Base-by-base conservation (phyloP, 805 yeast genomes). In the Wickerhamiella brachini region DNA sequence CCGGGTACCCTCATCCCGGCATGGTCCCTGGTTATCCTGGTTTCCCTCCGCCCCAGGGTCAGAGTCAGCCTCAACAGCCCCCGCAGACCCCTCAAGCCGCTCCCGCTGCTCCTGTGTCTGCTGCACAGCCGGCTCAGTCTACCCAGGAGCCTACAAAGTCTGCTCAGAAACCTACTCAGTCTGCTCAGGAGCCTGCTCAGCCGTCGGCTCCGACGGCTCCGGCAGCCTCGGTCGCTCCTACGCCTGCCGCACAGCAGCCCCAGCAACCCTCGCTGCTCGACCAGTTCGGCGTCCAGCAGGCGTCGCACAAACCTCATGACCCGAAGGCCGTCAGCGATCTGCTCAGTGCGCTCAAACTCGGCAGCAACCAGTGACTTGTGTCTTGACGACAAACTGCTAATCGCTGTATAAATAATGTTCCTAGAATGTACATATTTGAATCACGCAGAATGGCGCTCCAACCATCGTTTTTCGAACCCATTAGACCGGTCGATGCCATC, bases 401-500 rank as follows among this genome's bases (percentile, higher is more conserved):
- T 43, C 20, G 22, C 17, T 22, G 17, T 22, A n/a, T 15, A 15
- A 8, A 15, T 43, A 22, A n/a, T 18, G 24, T 22, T 23, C 51
- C 51, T 18, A 12, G 17, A 24, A 5, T 21, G 17, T 45, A 34
- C 15, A 46, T 21, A 24, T 34, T 20, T 10, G 48, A 24, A 24
- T 24, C 26, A 8, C 26, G 26, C 26, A n/a, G 26, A 24, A 8
- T 24, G 64, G 44, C 54, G 55, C 23, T 54, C 71, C 56, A 84
- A 72, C 72, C 84, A 75, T 50, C 74, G 69, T 47, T 68, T 70
- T 62, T 89, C 97, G 65, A 84, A 89, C 3, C 95, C 96, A 62
- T 83, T 89, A 0, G 94, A 80, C 53, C 97, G 69, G 65, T 86
- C 89, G 1, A 89, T 80, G 0, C 97, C 97, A 65, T 85, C 95